Evolutionary conservation across 106 monocot species (phyloP).

Genomic region (Dendrobium huoshanense): DNA sequence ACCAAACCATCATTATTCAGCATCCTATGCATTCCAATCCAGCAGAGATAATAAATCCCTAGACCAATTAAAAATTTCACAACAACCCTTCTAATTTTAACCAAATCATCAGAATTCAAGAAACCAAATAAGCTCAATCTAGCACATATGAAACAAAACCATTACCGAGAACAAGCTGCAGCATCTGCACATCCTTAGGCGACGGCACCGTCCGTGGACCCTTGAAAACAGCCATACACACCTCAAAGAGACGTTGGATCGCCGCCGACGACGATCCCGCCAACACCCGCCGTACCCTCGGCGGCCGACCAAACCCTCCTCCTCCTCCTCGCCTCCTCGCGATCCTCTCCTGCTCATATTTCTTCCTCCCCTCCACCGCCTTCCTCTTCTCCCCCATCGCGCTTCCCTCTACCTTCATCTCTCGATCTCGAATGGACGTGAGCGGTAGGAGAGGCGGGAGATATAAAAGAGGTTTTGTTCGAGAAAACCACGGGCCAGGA

Average conservation of each 20-base stretch:
- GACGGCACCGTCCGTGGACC: conserved; percentile 60
- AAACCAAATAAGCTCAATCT: neutral
- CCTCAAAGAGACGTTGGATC: conserved; percentile 60
- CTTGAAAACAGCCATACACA: conserved; percentile 51
- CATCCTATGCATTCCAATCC: neutral
- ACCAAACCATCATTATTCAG: neutral
- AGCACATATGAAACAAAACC: neutral
- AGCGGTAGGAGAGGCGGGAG: neutral
- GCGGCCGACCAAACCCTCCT: neutral
- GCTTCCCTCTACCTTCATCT: conserved; percentile 9
- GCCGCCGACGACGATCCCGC: conserved; percentile 18
- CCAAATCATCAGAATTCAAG: neutral
- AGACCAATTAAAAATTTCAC: too few relatives aligned
- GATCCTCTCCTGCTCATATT: neutral
- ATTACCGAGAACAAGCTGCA: conserved; percentile 52
- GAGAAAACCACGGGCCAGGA: conserved; percentile 1
- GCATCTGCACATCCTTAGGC: conserved; percentile 38
- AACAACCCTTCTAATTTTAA: neutral
- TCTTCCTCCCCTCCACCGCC: conserved; percentile 6
- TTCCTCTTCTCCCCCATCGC: conserved; percentile 13
- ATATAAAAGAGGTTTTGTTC: conserved; percentile 3
- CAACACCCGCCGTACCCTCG: conserved; percentile 23
- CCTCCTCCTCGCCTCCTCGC: conserved; percentile 17
- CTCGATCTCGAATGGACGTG: neutral
- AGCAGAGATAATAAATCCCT: neutral